Evolutionary conservation across 805 yeast species (phyloP).

Genomic region (Yarrowia hollandica): DNA sequence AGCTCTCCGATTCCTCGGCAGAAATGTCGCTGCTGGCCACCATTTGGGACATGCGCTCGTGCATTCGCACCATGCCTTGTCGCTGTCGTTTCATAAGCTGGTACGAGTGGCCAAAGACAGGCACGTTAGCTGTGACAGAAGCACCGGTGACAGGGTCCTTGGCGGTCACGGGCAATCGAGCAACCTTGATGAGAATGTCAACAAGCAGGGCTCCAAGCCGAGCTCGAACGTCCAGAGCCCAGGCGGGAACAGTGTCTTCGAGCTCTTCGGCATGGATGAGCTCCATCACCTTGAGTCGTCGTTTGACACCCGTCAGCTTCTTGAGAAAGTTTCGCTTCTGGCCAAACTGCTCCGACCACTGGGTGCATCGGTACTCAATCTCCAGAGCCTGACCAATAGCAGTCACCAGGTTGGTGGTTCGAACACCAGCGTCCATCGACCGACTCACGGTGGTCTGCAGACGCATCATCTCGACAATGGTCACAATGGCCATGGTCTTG

Average conservation of each 20-base stretch:
- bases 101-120: conserved; percentile 88
- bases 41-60: conserved; percentile 63
- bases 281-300: conserved; percentile 3
- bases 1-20: conserved; percentile 56
- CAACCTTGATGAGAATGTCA: conserved; percentile 74
- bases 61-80: conserved; percentile 78
- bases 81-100: conserved; percentile 77
- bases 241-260: conserved; percentile 37
- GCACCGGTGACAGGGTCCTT: conserved; percentile 76
- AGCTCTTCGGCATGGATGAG: conserved; percentile 1
- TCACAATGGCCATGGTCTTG: conserved; percentile 77
- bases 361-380: conserved; percentile 58
- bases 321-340: not conserved
- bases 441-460: conserved; percentile 69
- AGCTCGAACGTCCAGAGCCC: conserved; percentile 62
- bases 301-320: conserved; percentile 12
- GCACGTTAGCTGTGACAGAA: conserved; percentile 68
- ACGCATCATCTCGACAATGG: conserved; percentile 78
- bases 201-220: conserved; percentile 80
- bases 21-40: conserved; percentile 58
- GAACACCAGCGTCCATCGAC: conserved; percentile 64
- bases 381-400: conserved; percentile 84
- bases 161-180: conserved; percentile 77
- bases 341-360: conserved; percentile 29
- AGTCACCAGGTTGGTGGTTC: conserved; percentile 77